Conservation (phyloP, 768 basidiomycete species). For the Rhizopogon vinicolor region DNA sequence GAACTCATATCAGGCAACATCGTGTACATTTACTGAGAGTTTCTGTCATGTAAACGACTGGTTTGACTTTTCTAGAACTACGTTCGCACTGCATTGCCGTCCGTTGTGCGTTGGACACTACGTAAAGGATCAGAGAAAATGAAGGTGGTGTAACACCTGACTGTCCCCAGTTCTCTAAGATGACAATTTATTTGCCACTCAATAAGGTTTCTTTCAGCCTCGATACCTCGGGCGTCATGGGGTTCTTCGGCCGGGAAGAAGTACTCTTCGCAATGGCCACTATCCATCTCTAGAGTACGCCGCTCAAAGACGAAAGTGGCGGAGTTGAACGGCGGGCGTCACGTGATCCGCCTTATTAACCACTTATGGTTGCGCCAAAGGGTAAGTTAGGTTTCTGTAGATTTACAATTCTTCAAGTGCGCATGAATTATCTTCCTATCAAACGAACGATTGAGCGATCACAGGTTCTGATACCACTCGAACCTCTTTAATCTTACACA, state of each 20-base stretch:
- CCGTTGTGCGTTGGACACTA: neutral
- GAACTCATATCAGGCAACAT: neutral
- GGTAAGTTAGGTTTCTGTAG: too few relatives aligned
- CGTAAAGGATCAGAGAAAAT: neutral
- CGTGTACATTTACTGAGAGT: neutral
- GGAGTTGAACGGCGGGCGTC: too few relatives aligned
- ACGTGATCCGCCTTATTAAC: too few relatives aligned
- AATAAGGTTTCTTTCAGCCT: slow-evolving; percentile 11
- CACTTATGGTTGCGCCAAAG: too few relatives aligned
- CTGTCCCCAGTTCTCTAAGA: neutral
- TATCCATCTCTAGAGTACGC: slow-evolving; percentile 21
- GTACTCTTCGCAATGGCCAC: slow-evolving; percentile 33
- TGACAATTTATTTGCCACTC: slow-evolving; percentile 8
- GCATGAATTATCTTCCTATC: too few relatives aligned
- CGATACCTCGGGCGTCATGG: slow-evolving; percentile 27
- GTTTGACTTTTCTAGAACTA: neutral
- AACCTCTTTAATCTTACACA: too few relatives aligned
- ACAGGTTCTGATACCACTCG: too few relatives aligned
- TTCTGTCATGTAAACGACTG: neutral
- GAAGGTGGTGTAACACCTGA: neutral
- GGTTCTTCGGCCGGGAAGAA: slow-evolving; percentile 35
- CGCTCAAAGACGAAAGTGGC: too few relatives aligned
- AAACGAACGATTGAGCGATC: too few relatives aligned
- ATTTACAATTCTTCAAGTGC: too few relatives aligned
- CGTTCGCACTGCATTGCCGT: neutral